These are phyloP conservation scores for Trifolium subterraneum DNA, from an alignment of 306 rosid genomes.

Conservation along the genomic window DNA sequence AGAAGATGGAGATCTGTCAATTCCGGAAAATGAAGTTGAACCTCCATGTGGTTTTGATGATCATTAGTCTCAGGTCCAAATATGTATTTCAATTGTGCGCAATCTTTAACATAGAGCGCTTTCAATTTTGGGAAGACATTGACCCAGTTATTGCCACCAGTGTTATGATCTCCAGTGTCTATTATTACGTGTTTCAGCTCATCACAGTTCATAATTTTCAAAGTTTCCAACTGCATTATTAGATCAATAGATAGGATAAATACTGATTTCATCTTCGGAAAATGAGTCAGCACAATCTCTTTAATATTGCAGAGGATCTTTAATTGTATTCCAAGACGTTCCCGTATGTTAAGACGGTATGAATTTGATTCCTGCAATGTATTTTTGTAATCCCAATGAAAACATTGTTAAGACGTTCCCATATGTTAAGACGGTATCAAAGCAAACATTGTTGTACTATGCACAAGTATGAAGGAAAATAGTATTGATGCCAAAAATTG, in stretches of 20 bases:
- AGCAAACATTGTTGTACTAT: not conserved
- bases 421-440: no score
- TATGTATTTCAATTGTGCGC: constrained; percentile 13
- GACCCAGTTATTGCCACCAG: not conserved
- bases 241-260: not conserved
- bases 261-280: not conserved
- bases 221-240: not conserved
- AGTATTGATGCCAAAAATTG: no score
- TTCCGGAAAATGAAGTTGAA: constrained; percentile 1
- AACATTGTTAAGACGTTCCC: no score
- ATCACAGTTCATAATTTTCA: not conserved
- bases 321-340: not conserved
- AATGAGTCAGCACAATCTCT: not conserved
- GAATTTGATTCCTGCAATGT: not conserved
- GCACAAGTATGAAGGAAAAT: no score
- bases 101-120: rapidly evolving
- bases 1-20: rapidly evolving
- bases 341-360: not conserved
- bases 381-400: no score
- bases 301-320: not conserved
- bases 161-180: not conserved
- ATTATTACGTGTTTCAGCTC: not conserved
- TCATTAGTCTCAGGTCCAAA: not conserved
- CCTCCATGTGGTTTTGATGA: not conserved
- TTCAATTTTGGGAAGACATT: not conserved